phyloP scores from a whole-genome alignment of 2,329 filamentous ascomycete genomes.

The Colletotrichum scovillei region DNA sequence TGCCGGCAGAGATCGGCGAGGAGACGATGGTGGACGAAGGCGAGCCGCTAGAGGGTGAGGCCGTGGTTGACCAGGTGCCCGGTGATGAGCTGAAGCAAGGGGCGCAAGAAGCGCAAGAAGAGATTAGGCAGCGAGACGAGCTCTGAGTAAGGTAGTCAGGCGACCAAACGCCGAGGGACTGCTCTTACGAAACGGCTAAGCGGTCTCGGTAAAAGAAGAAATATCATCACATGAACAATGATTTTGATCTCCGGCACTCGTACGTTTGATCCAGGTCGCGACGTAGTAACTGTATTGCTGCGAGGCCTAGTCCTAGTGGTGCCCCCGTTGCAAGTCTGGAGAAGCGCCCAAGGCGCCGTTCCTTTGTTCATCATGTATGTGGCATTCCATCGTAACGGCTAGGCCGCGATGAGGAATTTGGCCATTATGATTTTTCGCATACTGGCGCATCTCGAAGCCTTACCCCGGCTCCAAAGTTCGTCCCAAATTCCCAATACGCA shows the following conservation, averaged over 20 bases:
- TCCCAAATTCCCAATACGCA: background rate
- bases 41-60: constrained; percentile 38
- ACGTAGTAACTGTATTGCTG: background rate
- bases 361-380: constrained; percentile 2
- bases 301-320: background rate
- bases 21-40: constrained; percentile 4
- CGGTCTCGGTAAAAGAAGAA: constrained; percentile 20
- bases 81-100: constrained; percentile 41
- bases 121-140: constrained; percentile 30
- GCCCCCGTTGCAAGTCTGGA: background rate
- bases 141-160: constrained; percentile 9
- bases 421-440: too few relatives aligned
- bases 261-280: background rate
- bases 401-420: background rate
- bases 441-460: background rate
- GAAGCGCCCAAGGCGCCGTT: background rate
- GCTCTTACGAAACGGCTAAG: background rate
- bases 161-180: background rate
- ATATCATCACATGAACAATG: constrained; percentile 15
- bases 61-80: constrained; percentile 6
- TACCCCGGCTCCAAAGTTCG: background rate
- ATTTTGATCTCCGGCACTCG: background rate
- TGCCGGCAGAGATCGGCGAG: constrained; percentile 31
- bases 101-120: constrained; percentile 27
- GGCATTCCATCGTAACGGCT: background rate